Evolutionary conservation across 108 stramenopile species (phyloP).

Genomic region (Stephanodiscus minutulus): DNA sequence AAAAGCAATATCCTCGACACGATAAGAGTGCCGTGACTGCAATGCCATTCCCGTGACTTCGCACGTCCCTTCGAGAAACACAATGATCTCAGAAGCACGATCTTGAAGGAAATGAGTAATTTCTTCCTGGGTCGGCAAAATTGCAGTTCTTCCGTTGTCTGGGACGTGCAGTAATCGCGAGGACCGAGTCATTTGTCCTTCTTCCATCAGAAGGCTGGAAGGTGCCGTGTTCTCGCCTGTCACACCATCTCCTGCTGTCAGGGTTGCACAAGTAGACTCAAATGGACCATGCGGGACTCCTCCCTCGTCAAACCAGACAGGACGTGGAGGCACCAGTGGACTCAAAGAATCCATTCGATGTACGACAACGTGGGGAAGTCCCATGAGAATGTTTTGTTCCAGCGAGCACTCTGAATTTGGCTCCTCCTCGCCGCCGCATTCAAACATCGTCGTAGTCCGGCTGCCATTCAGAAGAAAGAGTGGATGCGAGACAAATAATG

Average conservation of each 20-base stretch:
- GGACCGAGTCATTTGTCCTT: slow-evolving; percentile 12
- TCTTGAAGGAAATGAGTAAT: slow-evolving; percentile 77
- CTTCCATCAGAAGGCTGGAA: slow-evolving; percentile 23
- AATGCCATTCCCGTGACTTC: slow-evolving; percentile 84
- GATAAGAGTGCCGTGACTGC: slow-evolving; percentile 95
- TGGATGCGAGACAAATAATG: slow-evolving; percentile 47
- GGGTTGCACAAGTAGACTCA: neutral
- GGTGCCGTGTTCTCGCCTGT: slow-evolving; percentile 6
- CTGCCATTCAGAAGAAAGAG: slow-evolving; percentile 34
- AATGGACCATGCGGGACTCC: slow-evolving; percentile 46
- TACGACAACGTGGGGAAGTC: slow-evolving; percentile 92
- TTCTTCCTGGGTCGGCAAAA: slow-evolving; percentile 51
- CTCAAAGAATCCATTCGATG: slow-evolving; percentile 88
- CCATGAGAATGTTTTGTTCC: slow-evolving; percentile 86
- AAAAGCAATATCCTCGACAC: slow-evolving; percentile 81
- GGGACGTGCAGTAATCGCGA: neutral
- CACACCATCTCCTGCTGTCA: slow-evolving; percentile 3
- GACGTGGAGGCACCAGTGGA: slow-evolving; percentile 73
- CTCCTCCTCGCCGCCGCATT: neutral
- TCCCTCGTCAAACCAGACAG: slow-evolving; percentile 73
- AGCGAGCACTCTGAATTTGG: slow-evolving; percentile 43
- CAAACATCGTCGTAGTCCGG: neutral
- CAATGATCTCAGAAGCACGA: slow-evolving; percentile 90
- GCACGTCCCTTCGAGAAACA: slow-evolving; percentile 95
- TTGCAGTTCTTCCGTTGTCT: slow-evolving; percentile 16